These are phyloP conservation scores for Nannochloris sp. DNA, from an alignment of 139 green algal genomes.

Conservation along the genomic window DNA sequence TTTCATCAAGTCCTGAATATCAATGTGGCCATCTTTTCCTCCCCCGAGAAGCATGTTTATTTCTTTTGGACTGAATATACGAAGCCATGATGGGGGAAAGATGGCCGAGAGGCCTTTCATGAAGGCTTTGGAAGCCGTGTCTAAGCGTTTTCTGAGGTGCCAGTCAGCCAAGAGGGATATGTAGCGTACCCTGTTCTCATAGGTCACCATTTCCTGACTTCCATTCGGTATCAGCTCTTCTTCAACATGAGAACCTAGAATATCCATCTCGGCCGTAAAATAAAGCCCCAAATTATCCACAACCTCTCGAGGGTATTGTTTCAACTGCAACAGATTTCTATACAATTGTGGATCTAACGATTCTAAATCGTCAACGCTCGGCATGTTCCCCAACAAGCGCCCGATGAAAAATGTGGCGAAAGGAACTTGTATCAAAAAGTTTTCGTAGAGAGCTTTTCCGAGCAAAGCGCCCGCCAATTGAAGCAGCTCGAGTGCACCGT, in stretches of 20 bases:
- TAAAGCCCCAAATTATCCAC: conserved; percentile 62
- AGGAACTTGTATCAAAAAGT: conserved; percentile 59
- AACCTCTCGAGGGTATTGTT: conserved; percentile 35
- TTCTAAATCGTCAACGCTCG: conserved; percentile 61
- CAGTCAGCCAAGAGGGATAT: conserved; percentile 71
- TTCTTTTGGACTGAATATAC: conserved; percentile 79
- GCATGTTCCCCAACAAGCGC: conserved; percentile 41
- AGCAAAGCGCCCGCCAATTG: conserved; percentile 25
- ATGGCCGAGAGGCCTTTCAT: conserved; percentile 38
- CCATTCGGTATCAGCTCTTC: conserved; percentile 57
- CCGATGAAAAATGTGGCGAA: conserved; percentile 71
- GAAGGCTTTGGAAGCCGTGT: conserved; percentile 54
- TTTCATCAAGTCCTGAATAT: conserved; percentile 68
- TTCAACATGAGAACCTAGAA: conserved; percentile 40
- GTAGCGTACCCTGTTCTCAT: conserved; percentile 67
- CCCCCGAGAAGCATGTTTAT: conserved; percentile 70
- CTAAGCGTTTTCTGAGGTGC: conserved; percentile 64
- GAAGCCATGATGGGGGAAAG: conserved; percentile 42
- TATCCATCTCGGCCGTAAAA: conserved; percentile 58
- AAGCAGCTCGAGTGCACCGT: conserved; percentile 33
- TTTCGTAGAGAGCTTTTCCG: conserved; percentile 54
- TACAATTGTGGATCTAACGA: conserved; percentile 56
- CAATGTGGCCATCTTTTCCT: conserved; percentile 33
- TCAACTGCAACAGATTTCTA: conserved; percentile 42
- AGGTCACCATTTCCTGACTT: conserved; percentile 48